Base-by-base conservation (phyloP, 2,329 filamentous ascomycete species). In the Fusarium aywerte region DNA sequence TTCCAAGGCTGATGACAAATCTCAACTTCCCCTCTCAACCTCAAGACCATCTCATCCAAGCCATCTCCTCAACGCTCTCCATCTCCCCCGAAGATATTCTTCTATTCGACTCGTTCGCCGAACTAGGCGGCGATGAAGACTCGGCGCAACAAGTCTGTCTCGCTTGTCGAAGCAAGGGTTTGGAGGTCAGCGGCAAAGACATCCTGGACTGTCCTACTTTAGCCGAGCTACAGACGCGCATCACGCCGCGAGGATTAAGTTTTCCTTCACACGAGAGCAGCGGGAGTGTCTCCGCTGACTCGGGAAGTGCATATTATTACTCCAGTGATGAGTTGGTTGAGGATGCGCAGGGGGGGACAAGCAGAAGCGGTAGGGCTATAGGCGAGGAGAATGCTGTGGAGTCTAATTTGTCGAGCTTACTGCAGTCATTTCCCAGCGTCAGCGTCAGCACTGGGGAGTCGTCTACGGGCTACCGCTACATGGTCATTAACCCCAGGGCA, bases 401-500 rank as follows among this genome's bases (percentile, higher is more conserved):
- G 20, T 58, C 63, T 39, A 64, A 69, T 32, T 54, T 77, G 18
- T 81, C 83, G 62, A 72, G 79, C 45, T 75, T 81, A 13, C 71
- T 84, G 3, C 77, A 74, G 32, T 76, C 77, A 18, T 80, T 79
- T 27, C 76, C 74, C 23, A 76, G 78, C 20, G 77, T 85, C 15
- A 78, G 76, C n/a, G n/a, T n/a, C n/a, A n/a, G 39, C 23, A 10
- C 36, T 39, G 36, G 23, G 35, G n/a, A n/a, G n/a, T n/a, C n/a
- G n/a, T 23, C 20, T 40, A 40, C 38, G 25, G 38, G 39, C 25
- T 78, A 75, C 59, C 79, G 80, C 15, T 80, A 78, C 39, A 73
- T 84, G 15, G 76, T 85, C 23, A 20, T 48, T 21, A 79, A 76
- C 29, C 84, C 84, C 18, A 81, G 79, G 57, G 83, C 83, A 11